Evolutionary conservation across 2,329 filamentous ascomycete species (phyloP), one percentile per base, ranked within the genome.

Genomic region (Alternaria gansuensis): DNA sequence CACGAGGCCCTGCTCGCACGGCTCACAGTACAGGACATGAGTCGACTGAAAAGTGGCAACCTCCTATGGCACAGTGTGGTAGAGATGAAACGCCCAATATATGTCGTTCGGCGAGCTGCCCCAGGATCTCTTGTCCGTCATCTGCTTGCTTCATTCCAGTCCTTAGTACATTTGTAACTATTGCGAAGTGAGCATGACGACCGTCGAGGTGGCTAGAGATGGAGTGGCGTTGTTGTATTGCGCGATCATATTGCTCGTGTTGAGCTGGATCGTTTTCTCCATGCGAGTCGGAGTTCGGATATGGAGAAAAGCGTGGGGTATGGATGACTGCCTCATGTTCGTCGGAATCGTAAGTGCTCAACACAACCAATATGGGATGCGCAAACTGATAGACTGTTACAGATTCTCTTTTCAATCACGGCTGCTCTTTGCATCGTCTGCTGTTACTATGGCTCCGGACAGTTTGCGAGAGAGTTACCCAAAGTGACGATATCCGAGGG

Each of bases 351-450:
- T 68, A 59, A 52, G 65, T 62, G 10, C 13, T 17, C 39, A 50
- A 28, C 3, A n/a, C 23, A 23, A 17, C 9, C 21, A 10, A 3
- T 10, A 33, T 48, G 26, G 2, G n/a, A 17, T 21, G 21, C 13
- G 29, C 40, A 36, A 9, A 53, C 41, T 62, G 17, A 62, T 33
- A 36, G 11, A 13, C 39, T 11, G 0, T 29, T 24, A 24, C 31
- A 69, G 65, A 33, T 62, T 26, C 51, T 68, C 14, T 67, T 67
- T 23, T 58, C 65, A 1, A 59, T 67, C 11, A 69, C 64, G 28
- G 66, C 64, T 21, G 55, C 56, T 29, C 60, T 68, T 9, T 68
- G 66, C 31, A 68, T 68, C 13, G 66, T 65, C 4, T 58, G 59
- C 17, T 64, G 59, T 14, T 66, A 54, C 58, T 66, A 68, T 40